Base-by-base conservation (phyloP, 2,329 filamentous ascomycete species). In the Orbilia blumenaviensis region DNA sequence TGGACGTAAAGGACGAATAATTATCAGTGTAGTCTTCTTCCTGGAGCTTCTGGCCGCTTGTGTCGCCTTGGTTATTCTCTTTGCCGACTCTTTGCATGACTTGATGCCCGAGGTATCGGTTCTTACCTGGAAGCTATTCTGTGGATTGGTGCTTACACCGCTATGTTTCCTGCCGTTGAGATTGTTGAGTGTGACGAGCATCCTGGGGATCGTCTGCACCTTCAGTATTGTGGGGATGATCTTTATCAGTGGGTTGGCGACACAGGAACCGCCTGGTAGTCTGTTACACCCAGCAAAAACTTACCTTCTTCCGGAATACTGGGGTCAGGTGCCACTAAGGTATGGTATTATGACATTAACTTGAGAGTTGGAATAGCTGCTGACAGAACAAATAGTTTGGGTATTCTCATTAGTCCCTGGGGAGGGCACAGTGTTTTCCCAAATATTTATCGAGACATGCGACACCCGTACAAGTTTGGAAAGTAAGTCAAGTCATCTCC, bases 191-290 rank as follows among this genome's bases (percentile, higher is more conserved):
- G 93, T 97, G 81, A 97, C 93, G 25, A 96, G 93, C 81, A 89
- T 98, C 69, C 85, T 98, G 77, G 94, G 94, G n/a, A 96, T 99
- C 62, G 85, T 97, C 79, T 94, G 89, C 69, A 96, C 92, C 79
- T 90, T 96, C 78, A 90, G 90, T 80, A 97, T 98, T 82, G 91
- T 94, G n/a, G 83, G 90, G 36, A 91, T 96, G 64, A 88, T 97
- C 62, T 88, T 95, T 80, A 84, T 92, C 25, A 93, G 97, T 82
- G 95, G 94, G n/a, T 85, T 97, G 63, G 86, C 93, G 78, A 98
- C 97, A 82, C 87, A 89, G 5, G 85, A 91, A 67, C 82, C 87
- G 0, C 94, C 94, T 0, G 94, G 94, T 9, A 97, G 94, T 10
- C 87, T 99, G 12, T 87, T 91, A 66, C 86, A 95, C 79, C 93